phyloP scores from a whole-genome alignment of 139 green algal genomes.

The Haematococcus sp. region DNA sequence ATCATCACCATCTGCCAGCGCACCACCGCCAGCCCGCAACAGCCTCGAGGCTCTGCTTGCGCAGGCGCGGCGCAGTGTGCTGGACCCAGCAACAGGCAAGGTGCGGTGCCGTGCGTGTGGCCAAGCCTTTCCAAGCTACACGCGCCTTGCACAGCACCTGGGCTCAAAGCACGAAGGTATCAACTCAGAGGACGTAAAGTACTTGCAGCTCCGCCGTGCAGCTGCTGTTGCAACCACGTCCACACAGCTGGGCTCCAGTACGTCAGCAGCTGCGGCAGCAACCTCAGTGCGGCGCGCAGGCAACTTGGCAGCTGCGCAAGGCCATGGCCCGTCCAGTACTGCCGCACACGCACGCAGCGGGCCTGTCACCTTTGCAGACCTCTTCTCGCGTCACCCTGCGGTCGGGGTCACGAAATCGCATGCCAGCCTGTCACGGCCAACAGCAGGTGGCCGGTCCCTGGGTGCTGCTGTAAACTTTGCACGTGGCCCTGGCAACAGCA shows the following conservation, averaged over 20 bases:
- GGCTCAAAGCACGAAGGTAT: slow-evolving; percentile 62
- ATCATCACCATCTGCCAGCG: background rate
- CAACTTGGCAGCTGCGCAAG: too few relatives aligned
- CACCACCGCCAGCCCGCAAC: slow-evolving; percentile 7
- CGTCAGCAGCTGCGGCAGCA: too few relatives aligned
- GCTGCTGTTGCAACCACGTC: too few relatives aligned
- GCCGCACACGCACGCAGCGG: slow-evolving; percentile 4
- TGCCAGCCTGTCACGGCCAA: too few relatives aligned
- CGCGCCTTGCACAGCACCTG: slow-evolving; percentile 70
- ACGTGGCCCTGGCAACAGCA: too few relatives aligned
- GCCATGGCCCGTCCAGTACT: too few relatives aligned
- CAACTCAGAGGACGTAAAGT: slow-evolving; percentile 60
- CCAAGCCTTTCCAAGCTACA: slow-evolving; percentile 50
- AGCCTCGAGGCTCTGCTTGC: background rate
- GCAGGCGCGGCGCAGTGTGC: background rate
- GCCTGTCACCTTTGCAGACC: slow-evolving; percentile 18
- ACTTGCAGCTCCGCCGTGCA: slow-evolving; percentile 14
- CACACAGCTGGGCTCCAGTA: too few relatives aligned
- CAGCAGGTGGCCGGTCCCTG: too few relatives aligned
- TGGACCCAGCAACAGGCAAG: slow-evolving; percentile 44
- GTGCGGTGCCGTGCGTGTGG: slow-evolving; percentile 64
- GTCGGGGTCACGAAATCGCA: too few relatives aligned
- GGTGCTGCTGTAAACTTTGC: too few relatives aligned
- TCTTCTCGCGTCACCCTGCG: background rate
- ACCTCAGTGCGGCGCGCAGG: too few relatives aligned